Percentiles rank a stretch among this genome's conserved stretches.
Evolutionary conservation across 2,329 filamentous ascomycete species (phyloP).

Genomic region (Sarocladium kiliense): DNA sequence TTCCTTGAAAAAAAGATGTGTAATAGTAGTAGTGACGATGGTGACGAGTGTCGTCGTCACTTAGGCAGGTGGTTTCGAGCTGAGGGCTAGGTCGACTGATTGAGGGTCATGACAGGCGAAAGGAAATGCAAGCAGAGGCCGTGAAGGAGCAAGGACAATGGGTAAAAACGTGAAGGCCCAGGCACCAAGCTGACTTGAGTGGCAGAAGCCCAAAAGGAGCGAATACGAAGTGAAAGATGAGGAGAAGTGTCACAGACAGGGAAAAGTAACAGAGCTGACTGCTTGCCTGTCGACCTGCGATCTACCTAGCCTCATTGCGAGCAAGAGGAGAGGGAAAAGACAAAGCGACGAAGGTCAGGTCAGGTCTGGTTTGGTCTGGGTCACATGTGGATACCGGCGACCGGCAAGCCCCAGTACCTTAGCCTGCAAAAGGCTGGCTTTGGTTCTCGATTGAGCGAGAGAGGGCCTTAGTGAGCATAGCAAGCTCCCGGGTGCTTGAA

Average conservation of each 20-base stretch:
- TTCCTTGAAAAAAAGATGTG: neutral
- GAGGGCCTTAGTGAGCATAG: neutral
- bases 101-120: too few species aligned
- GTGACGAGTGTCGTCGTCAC: too few species aligned
- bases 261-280: neutral
- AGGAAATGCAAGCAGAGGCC: too few species aligned
- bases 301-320: neutral
- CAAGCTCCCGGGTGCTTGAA: too few species aligned
- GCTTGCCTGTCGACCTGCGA: neutral
- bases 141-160: neutral
- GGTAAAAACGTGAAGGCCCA: neutral
- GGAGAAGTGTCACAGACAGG: neutral
- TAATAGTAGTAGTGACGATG: neutral
- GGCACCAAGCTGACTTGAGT: neutral
- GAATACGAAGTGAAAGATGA: conserved; percentile 2
- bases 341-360: neutral
- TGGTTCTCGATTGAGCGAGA: neutral
- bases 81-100: too few species aligned
- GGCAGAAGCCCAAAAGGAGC: neutral
- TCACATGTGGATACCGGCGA: conserved; percentile 3
- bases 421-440: neutral
- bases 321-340: neutral
- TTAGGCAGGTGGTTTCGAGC: too few species aligned
- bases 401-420: neutral
- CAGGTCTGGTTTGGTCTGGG: neutral